phyloP scores from a whole-genome alignment of 176 grass and related monocot genomes.

The Avena sativa region DNA sequence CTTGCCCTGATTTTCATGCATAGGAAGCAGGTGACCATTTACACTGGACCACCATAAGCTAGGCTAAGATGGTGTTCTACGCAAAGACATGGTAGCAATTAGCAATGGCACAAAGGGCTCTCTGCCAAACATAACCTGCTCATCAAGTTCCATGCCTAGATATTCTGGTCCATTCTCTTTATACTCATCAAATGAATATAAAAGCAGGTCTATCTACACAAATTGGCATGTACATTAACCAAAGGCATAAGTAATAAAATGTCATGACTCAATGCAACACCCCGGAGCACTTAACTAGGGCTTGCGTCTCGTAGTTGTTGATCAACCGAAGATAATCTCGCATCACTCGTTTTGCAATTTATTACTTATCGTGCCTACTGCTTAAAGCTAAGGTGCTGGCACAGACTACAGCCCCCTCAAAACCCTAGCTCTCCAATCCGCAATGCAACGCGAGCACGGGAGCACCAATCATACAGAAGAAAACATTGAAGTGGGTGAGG shows the following conservation, averaged over 20 bases:
- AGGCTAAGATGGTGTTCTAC: neutral
- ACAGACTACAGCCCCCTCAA: neutral
- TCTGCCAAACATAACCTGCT: neutral
- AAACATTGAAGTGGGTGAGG: neutral
- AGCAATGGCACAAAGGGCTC: neutral
- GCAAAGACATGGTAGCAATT: neutral
- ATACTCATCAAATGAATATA: neutral
- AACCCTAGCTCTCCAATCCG: slow-evolving; percentile 19
- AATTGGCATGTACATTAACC: neutral
- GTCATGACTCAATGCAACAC: neutral
- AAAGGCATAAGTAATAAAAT: neutral
- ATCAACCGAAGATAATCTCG: neutral
- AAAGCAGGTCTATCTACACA: neutral
- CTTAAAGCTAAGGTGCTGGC: neutral
- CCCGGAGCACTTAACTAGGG: neutral
- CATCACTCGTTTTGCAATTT: neutral
- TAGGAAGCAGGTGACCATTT: neutral
- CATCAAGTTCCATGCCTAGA: neutral
- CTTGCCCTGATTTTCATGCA: neutral
- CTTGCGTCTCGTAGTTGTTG: neutral
- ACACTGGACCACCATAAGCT: neutral
- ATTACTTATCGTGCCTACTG: neutral
- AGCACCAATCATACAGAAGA: neutral
- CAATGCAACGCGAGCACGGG: neutral
- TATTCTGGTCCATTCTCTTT: neutral